Percentiles rank a stretch among this genome's conserved stretches.
phyloP scores from a whole-genome alignment of 1,139 yeast species.

The Taiozyma sp. region DNA sequence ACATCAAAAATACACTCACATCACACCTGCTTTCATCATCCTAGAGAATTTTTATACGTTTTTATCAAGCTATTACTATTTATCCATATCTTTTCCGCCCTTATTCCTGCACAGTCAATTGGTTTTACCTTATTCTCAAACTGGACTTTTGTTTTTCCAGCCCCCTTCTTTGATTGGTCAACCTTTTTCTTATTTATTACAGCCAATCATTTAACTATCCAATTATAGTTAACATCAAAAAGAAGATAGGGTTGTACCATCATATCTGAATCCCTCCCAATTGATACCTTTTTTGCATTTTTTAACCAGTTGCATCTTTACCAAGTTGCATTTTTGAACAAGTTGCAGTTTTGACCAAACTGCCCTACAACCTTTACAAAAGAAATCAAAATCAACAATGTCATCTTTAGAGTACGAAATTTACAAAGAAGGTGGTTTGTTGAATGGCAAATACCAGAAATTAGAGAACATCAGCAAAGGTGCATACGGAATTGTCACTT shows the following conservation, averaged over 20 bases:
- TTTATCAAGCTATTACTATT: neutral
- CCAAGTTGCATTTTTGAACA: no score
- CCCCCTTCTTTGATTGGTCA: neutral
- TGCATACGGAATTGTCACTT: conserved; percentile 85
- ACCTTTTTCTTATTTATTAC: neutral
- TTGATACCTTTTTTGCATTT: neutral
- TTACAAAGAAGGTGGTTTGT: conserved; percentile 58
- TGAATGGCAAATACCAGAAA: conserved; percentile 60
- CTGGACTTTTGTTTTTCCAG: neutral
- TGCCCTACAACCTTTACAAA: neutral
- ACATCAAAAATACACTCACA: neutral
- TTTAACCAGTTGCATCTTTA: no score
- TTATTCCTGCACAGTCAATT: neutral
- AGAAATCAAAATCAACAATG: neutral
- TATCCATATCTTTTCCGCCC: neutral
- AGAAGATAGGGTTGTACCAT: neutral
- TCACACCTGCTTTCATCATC: neutral
- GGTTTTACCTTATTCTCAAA: neutral
- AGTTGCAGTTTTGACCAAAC: no score
- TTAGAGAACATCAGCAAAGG: conserved; percentile 85
- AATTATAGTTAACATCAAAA: neutral
- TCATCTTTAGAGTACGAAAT: conserved; percentile 25
- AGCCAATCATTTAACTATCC: neutral
- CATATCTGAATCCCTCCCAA: neutral
- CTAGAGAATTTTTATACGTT: neutral